phyloP scores from a whole-genome alignment of 106 monocot species.

The Gastrodia elata region DNA sequence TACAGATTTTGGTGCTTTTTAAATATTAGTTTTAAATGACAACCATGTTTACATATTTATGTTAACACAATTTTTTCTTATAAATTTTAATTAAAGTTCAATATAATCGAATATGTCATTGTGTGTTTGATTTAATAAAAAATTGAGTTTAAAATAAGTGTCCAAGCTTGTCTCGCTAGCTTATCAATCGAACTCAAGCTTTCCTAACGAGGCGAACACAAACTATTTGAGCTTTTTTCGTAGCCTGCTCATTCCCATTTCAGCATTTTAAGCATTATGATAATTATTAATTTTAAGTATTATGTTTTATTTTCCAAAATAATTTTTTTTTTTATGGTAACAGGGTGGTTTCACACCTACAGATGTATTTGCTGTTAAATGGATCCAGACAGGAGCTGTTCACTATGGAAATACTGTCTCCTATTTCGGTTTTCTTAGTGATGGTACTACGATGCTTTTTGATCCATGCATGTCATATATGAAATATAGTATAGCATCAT shows the following conservation, averaged over 20 bases:
- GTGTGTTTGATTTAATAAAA: no score
- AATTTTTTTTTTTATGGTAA: not conserved
- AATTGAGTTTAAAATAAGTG: no score
- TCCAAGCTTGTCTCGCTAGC: no score
- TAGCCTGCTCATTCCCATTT: not conserved
- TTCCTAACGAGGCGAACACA: no score
- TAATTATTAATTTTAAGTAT: not conserved
- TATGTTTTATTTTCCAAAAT: not conserved
- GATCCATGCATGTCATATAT: not conserved
- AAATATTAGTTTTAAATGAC: no score
- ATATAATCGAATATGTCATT: no score
- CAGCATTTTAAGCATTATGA: not conserved
- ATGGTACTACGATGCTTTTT: constrained; percentile 60
- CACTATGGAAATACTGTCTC: constrained; percentile 90
- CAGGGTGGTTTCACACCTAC: constrained; percentile 81
- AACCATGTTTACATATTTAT: no score
- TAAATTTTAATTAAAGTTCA: no score
- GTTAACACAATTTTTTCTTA: no score
- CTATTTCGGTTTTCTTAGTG: constrained; percentile 92
- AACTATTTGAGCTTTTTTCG: constrained; percentile 3
- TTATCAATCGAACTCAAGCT: no score
- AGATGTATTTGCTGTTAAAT: constrained; percentile 90
- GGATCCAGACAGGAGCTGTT: constrained; percentile 67
- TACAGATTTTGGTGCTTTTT: no score
- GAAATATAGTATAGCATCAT: not conserved